Evolutionary conservation across 139 green algal genomes (phyloP), one percentile per base, ranked within the genome.

Genomic region (Chlamydomonas sphaeroides): DNA sequence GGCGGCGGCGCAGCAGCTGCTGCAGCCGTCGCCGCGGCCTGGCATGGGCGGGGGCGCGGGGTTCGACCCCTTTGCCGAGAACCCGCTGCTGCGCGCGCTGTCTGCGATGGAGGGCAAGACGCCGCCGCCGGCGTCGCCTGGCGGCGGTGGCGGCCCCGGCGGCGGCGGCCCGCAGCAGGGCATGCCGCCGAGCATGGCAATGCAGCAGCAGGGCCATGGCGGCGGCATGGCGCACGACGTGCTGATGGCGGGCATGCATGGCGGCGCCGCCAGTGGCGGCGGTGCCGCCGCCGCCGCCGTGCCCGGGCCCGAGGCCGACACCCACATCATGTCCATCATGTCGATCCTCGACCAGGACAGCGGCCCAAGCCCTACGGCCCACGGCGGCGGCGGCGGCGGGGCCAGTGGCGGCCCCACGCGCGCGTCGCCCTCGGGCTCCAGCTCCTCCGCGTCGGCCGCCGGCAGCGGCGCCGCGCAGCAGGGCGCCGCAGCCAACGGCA

Each of bases 291-390:
- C 53, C 3, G 38, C 42, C 23, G 38, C 28, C 23, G 45, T 25
- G 33, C 30, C 71, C 0, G 49, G 2, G 4, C 30, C 72, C 32
- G 82, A 69, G 35, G 65, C 82, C 20, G 67, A 85, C 36, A 78
- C 85, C 56, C 85, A 89, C 68, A 87, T 89, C 68, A 71, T 85
- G 66, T 89, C 85, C 59, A 89, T 89, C 75, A 89, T 89, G 73
- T 81, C 85, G 23, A 85, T 89, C 28, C 35, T 89, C 59, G 85
- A 89, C 59, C 80, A 78, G 30, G 85, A 89, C n/a, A 30, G 65
- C 3, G 35, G 61, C 25, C 59, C 33, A 42, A 30, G 45, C 23
- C 14, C 49, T 36, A 36, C 42, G 23, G 39, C 38, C 25, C 53
- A 45, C 5, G 32, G 11, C 17, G 33, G 23, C 0, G 35, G 33